These are phyloP conservation scores for Aspergillus puulaauensis DNA, from an alignment of 2,329 filamentous ascomycete genomes.

Conservation along the genomic window DNA sequence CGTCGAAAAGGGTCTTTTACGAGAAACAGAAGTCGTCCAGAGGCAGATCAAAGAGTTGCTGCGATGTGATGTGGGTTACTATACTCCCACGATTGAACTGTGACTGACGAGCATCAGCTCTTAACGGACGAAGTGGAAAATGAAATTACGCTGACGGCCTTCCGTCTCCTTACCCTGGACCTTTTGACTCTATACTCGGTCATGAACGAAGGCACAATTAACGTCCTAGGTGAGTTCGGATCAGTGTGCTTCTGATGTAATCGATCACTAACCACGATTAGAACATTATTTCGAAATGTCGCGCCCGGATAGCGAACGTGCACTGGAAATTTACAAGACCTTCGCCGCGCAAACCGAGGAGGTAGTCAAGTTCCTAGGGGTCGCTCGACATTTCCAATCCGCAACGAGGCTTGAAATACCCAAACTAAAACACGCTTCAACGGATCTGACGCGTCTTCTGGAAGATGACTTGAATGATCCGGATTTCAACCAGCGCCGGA, in stretches of 20 bases:
- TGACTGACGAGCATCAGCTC: conserved; percentile 56
- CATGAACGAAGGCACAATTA: conserved; percentile 96
- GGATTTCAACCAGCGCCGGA: conserved; percentile 89
- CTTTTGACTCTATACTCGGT: conserved; percentile 87
- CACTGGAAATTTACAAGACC: conserved; percentile 85
- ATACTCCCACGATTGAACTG: not conserved
- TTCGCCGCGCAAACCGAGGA: conserved; percentile 91
- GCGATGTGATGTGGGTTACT: conserved; percentile 75
- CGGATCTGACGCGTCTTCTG: conserved; percentile 81
- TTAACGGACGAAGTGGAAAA: conserved; percentile 88
- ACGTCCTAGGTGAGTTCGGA: conserved; percentile 72
- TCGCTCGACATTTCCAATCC: conserved; percentile 86
- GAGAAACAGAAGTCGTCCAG: conserved; percentile 90
- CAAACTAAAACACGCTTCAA: conserved; percentile 94
- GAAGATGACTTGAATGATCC: conserved; percentile 94
- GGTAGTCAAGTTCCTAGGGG: conserved; percentile 84
- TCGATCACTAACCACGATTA: conserved; percentile 36
- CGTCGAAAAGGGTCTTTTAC: conserved; percentile 86
- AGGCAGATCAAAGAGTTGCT: conserved; percentile 80
- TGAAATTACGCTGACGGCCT: conserved; percentile 93
- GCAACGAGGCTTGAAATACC: conserved; percentile 92
- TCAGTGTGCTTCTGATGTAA: not conserved
- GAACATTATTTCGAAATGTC: conserved; percentile 99
- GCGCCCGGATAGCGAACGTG: conserved; percentile 84
- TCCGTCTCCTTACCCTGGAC: conserved; percentile 86